Percentiles rank a stretch among this genome's conserved stretches.
Evolutionary conservation across 192 early-diverging fungal species (phyloP).

Genomic region (Umbelopsis sp.): DNA sequence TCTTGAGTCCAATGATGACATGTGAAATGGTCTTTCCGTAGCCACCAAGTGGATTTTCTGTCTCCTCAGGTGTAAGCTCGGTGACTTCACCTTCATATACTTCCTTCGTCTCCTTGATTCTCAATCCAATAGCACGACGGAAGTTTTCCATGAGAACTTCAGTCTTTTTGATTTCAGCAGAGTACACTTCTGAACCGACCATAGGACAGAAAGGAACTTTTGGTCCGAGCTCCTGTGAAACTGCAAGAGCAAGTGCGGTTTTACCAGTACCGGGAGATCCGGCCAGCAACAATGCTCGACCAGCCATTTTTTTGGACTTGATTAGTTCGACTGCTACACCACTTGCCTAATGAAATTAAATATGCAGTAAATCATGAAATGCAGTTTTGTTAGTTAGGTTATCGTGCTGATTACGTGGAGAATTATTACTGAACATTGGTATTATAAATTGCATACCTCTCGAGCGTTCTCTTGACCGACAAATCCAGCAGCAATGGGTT

Average conservation of each 20-base stretch:
- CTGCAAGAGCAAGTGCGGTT: slow-evolving; percentile 95
- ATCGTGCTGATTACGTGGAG: background rate
- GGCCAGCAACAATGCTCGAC: slow-evolving; percentile 90
- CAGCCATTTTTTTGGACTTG: slow-evolving; percentile 96
- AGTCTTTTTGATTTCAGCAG: slow-evolving; percentile 98
- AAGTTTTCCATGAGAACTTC: slow-evolving; percentile 99
- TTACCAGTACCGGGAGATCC: slow-evolving; percentile 98
- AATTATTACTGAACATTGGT: background rate
- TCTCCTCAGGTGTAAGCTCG: slow-evolving; percentile 95
- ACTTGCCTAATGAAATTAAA: slow-evolving; percentile 64
- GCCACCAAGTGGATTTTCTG: slow-evolving; percentile 97
- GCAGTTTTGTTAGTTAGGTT: too few relatives aligned
- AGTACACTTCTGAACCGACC: slow-evolving; percentile 98
- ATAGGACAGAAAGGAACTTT: slow-evolving; percentile 99
- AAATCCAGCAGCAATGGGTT: slow-evolving; percentile 88
- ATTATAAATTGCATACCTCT: slow-evolving; percentile 75
- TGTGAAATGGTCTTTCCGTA: slow-evolving; percentile 97
- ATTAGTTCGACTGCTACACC: slow-evolving; percentile 95
- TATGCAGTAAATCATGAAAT: background rate
- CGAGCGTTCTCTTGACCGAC: slow-evolving; percentile 97
- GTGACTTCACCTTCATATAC: slow-evolving; percentile 99
- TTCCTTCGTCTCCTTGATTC: slow-evolving; percentile 98
- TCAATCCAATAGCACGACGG: slow-evolving; percentile 91
- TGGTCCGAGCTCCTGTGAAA: slow-evolving; percentile 95
- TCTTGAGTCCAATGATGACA: slow-evolving; percentile 96